A percentile compares a stretch with the other conserved stretches of the same genome.
Conservation (phyloP, 768 basidiomycete genomes). For the Lepiota brunneoincarnata region DNA sequence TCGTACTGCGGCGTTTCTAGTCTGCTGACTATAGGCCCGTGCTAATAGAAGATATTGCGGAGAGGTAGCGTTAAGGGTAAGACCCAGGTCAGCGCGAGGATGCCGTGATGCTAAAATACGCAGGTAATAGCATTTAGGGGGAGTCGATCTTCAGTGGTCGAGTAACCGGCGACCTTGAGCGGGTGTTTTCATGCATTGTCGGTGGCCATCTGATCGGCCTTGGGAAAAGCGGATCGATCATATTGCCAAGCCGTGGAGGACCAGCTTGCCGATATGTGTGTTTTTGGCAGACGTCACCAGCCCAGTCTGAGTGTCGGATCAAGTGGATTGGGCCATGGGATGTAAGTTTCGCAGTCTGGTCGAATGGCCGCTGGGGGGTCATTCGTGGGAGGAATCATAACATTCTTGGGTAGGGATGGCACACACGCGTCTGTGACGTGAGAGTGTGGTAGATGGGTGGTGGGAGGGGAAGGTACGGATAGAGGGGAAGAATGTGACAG, state of each 20-base stretch:
- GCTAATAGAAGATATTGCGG: not conserved
- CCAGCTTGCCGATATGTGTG: not conserved
- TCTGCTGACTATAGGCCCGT: not conserved
- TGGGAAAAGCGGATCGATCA: not conserved
- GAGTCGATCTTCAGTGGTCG: not conserved
- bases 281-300: not conserved
- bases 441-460: constrained; percentile 12
- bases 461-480: constrained; percentile 16
- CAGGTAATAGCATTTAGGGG: not conserved
- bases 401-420: constrained; percentile 8
- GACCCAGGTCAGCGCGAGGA: not conserved
- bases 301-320: constrained; percentile 1
- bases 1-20: not conserved
- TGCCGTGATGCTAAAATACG: not conserved
- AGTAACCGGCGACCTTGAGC: not conserved
- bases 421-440: constrained; percentile 12
- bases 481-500: not conserved
- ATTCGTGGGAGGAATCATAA: constrained; percentile 15
- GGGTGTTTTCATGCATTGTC: not conserved
- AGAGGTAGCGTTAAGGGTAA: too few relatives aligned
- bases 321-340: constrained; percentile 1
- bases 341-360: not conserved
- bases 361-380: not conserved
- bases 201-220: not conserved
- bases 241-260: not conserved